Base-by-base conservation (phyloP, 148 eudicot genomes). In the Beta vulgaris region DNA sequence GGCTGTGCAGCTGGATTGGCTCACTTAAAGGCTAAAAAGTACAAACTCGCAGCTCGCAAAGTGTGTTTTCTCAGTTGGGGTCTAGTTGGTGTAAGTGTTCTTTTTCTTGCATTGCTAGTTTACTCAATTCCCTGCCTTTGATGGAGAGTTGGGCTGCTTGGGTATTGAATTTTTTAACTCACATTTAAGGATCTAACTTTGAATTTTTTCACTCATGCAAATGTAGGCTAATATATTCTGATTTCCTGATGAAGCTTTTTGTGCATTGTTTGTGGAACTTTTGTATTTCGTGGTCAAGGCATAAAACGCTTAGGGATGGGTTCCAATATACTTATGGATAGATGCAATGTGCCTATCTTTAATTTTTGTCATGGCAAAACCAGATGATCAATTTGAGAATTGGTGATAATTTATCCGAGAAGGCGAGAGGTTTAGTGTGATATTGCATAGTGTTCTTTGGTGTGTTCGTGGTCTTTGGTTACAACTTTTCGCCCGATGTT, bases 11-110 rank as follows among this genome's bases (percentile, higher is more conserved):
- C 91, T 64, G 97, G 98, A 37, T 78, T 95, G 84, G 89, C 93
- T 71, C 78, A 90, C 58, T 77, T 95, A 68, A 96, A 92, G 76
- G 62, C 89, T 53, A 92, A 81, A 77, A 95, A 92, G 69, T 95
- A 90, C 82, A 95, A 92, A 85, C 89, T 83, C 75, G 98, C 98
- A 78, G 97, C 97, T 68, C 88, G 96, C 48, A 95, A 92, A 97
- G 98, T 95, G 76, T 76, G 85, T 40, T 79, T 67, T 39, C 3
- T 53, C 35, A 35, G 35, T 9, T 19, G 34, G 23, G 31, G 15
- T 23, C 1, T 53, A 31, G 32, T 21, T 59, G 32, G 51, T 49
- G 32, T 54, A 25, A 3, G 34, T 14, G 29, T 5, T 28, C 1
- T 7, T 40, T 18, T 31, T 76, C 40, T 54, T 15, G 4, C 25